These are phyloP conservation scores for Fusarium sp. DNA, from an alignment of 2,329 filamentous ascomycete genomes.

Conservation along the genomic window DNA sequence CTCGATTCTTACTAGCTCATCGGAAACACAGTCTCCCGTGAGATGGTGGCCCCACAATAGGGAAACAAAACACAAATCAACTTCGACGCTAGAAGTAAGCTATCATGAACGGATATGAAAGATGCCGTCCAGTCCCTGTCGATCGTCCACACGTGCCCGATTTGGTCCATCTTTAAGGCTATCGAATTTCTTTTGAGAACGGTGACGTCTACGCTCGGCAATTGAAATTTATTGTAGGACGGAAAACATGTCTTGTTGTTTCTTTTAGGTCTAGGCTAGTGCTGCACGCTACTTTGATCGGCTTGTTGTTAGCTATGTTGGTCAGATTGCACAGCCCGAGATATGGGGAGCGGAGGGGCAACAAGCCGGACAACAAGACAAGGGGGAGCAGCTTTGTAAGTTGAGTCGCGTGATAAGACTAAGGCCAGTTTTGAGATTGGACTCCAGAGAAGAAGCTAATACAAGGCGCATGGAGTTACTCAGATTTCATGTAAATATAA, in stretches of 20 bases:
- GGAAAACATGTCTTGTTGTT: background rate
- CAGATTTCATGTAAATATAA: background rate
- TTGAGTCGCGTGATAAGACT: background rate
- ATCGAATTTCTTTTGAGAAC: background rate
- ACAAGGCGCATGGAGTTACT: background rate
- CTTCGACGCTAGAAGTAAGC: conserved; percentile 9
- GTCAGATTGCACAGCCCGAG: conserved; percentile 1
- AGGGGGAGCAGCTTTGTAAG: background rate
- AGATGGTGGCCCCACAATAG: background rate
- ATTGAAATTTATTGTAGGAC: background rate
- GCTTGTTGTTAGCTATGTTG: background rate
- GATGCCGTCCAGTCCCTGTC: conserved; percentile 35
- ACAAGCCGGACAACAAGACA: conserved; percentile 14
- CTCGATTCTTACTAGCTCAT: conserved; percentile 18
- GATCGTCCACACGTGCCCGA: conserved; percentile 21
- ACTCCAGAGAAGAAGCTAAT: background rate
- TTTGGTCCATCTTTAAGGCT: background rate
- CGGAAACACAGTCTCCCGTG: conserved; percentile 24
- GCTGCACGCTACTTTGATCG: background rate
- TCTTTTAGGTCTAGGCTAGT: background rate
- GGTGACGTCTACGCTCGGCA: conserved; percentile 13
- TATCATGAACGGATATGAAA: conserved; percentile 20
- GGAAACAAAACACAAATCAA: conserved; percentile 16
- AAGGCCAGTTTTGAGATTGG: background rate
- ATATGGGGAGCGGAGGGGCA: conserved; percentile 13